Evolutionary conservation across 768 basidiomycete species (phyloP), one percentile per base, ranked within the genome.

Genomic region (Panaeolus papilionaceus): DNA sequence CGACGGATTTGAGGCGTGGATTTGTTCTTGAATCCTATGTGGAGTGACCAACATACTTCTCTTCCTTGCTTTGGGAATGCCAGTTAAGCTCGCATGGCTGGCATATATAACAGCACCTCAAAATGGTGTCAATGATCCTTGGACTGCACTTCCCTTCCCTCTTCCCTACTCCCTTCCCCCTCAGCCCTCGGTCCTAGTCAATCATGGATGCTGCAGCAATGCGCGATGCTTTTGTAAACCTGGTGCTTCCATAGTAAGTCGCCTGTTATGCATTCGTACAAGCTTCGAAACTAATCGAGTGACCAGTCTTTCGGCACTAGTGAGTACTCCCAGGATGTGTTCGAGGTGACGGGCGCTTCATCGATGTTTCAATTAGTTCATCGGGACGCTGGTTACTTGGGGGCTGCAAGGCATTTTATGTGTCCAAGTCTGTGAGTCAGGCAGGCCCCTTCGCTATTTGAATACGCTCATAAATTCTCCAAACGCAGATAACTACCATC

Each of bases 391-490:
- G n/a, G 49, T 76, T 20, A 75, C 74, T 37, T 75, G 75, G 70
- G 75, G 74, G n/a, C 65, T 78, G 7, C 77, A 75, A 69, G 77
- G 77, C 11, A 66, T 78, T 38, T 65, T 79, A 58, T 65, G 72
- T 20, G 75, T 77, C 18, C 78, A 79, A 78, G 74, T 76, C 23
- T 79, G 78, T 79, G n/a, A 68, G 78, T 74, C 47, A 12, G 7
- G 47, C 47, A 12, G 7, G 47, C 47, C 1, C 63, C 44, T 5
- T 20, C 14, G n/a, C 42, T 28, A 51, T 37, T 45, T 28, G 23
- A 10, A 33, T 33, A 33, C 33, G 33, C 33, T 33, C 33, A 33
- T 33, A 33, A 33, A 33, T 33, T 33, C 33, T 23, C 44, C 23
- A 10, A 26, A 45, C 33, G 6, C 26, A 80, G 79, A 79, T 45